phyloP scores from a whole-genome alignment of 1,139 yeast genomes.

The Hyphopichia khmerensis region DNA sequence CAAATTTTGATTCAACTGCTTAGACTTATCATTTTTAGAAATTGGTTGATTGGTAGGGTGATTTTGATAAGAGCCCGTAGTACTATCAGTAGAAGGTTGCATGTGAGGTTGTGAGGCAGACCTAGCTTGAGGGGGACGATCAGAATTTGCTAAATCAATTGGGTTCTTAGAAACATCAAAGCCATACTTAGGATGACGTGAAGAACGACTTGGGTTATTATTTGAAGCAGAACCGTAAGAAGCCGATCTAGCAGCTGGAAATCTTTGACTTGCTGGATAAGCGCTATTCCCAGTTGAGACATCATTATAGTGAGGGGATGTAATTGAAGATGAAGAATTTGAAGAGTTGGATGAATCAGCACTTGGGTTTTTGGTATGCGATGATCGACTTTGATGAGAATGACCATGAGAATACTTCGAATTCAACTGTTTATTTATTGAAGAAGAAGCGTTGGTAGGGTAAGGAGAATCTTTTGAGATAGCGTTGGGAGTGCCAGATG shows the following conservation, averaged over 20 bases:
- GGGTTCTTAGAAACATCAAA: not conserved
- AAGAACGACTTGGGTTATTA: not conserved
- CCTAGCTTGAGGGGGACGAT: conserved; percentile 6
- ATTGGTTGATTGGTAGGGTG: conserved; percentile 3
- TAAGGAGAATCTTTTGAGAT: conserved; percentile 19
- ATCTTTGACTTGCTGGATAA: not conserved
- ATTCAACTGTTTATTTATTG: conserved; percentile 11
- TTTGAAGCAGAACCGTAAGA: conserved; percentile 8
- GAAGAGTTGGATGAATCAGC: not conserved
- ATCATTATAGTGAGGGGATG: not conserved
- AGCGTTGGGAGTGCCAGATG: not conserved
- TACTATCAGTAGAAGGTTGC: not conserved
- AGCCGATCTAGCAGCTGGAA: not conserved
- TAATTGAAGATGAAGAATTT: not conserved
- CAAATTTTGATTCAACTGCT: conserved; percentile 43
- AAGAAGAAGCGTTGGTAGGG: conserved; percentile 14
- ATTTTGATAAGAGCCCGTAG: conserved; percentile 9
- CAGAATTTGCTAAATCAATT: not conserved
- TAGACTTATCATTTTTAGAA: conserved; percentile 21
- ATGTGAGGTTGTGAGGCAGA: conserved; percentile 1
- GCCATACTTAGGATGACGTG: not conserved
- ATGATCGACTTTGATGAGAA: not conserved
- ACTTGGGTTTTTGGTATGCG: conserved; percentile 1
- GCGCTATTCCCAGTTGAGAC: not conserved
- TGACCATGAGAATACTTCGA: not conserved